phyloP scores from a whole-genome alignment of 2,329 filamentous ascomycete genomes.

The Diaporthe citrichinensis region DNA sequence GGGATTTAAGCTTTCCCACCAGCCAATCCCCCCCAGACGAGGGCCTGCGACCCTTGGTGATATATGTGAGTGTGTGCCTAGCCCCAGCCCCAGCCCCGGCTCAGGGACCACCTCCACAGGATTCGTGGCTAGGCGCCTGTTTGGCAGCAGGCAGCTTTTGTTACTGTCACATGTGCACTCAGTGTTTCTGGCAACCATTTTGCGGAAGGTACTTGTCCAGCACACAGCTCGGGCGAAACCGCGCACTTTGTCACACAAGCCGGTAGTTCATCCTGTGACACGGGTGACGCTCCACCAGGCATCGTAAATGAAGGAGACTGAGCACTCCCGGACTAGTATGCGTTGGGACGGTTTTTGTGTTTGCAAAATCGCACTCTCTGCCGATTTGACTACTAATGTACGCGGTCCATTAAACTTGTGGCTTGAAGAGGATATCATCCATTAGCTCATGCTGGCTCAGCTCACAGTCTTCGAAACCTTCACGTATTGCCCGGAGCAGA shows the following conservation, averaged over 20 bases:
- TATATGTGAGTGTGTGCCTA: neutral
- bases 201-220: neutral
- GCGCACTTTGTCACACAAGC: neutral
- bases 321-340: neutral
- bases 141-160: neutral
- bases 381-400: neutral
- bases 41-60: neutral
- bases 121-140: neutral
- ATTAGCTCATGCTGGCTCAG: neutral
- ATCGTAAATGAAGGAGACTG: neutral
- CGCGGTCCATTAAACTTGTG: too few relatives aligned
- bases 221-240: neutral
- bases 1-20: slow-evolving; percentile 32
- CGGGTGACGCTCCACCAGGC: neutral
- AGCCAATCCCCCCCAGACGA: slow-evolving; percentile 6
- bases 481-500: neutral
- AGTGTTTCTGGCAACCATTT: neutral
- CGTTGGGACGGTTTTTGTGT: too few relatives aligned
- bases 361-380: neutral
- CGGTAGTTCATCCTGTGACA: slow-evolving; percentile 25
- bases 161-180: neutral
- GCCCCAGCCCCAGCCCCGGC: neutral
- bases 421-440: neutral
- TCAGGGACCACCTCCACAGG: neutral
- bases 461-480: neutral